Base-by-base conservation (phyloP, 1,284 basidiomycete species). In the Puccinia polysora region DNA sequence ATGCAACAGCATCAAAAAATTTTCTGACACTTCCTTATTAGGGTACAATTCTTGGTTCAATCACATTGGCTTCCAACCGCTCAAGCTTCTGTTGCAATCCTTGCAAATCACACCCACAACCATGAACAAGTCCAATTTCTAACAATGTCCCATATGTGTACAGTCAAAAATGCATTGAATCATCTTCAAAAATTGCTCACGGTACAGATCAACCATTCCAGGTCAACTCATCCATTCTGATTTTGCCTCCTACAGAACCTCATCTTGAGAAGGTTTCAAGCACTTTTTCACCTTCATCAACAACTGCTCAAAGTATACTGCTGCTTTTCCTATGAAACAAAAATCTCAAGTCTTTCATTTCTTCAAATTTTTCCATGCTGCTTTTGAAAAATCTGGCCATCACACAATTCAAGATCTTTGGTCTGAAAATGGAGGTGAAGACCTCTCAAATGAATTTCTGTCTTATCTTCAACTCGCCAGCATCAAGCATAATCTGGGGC, bases 351-450 rank as follows among this genome's bases (percentile, higher is more conserved):
- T 32, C 28, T 64, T 64, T 14, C 12, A 1, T 1, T 73, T 79
- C 6, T 80, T 83, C 72, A 76, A 77, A 62, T 45, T 72, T 2
- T 82, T 77, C 75, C 77, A 80, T 43, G 76, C 79, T 0, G 69
- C 73, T 62, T 74, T 75, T 4, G 76, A 80, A 62, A 76, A 74
- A 25, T 58, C 73, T 25, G 74, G 75, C 8, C 76, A 75, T 0
- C 6, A 15, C 15, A 74, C 67, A 34, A 78, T 84, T 68, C 80
- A 77, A 56, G 80, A 71, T 6, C 25, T 80, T 3, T 70, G 78
- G 1, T 73, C 76, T 73, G 79, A 83, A 75, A 78, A 79, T 30
- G 80, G 80, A n/a, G 77, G 77, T 2, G 76, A 81, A 75, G 78
- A 77, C 71, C 53, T 71, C 8, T 74, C 73, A 1, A 74, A 75